A percentile compares a stretch with the other conserved stretches of the same genome.
Conservation (phyloP, 179 eudicot genomes). For the Gypsophila paniculata region DNA sequence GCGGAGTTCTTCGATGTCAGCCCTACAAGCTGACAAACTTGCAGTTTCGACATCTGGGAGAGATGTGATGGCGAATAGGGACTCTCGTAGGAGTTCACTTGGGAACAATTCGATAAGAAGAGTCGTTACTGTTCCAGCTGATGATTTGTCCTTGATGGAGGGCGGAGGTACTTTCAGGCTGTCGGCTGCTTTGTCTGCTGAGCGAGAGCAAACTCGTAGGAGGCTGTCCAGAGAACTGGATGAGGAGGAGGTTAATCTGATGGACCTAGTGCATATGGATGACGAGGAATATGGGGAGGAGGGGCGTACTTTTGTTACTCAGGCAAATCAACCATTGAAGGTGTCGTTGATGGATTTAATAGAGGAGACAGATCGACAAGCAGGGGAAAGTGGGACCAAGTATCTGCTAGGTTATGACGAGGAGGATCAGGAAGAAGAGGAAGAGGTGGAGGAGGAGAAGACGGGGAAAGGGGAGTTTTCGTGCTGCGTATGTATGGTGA, state of each 20-base stretch:
- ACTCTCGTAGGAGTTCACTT: slow-evolving; percentile 24
- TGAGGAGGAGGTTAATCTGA: slow-evolving; percentile 23
- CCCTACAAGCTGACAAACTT: slow-evolving; percentile 39
- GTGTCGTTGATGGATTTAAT: slow-evolving; percentile 64
- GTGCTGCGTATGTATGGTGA: slow-evolving; percentile 79
- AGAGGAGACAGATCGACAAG: slow-evolving; percentile 49
- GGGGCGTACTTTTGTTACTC: slow-evolving; percentile 11
- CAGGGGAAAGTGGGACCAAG: slow-evolving; percentile 42
- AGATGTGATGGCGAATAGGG: slow-evolving; percentile 18
- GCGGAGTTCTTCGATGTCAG: slow-evolving; percentile 35
- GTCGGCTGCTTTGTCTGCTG: slow-evolving; percentile 35
- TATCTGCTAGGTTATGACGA: slow-evolving; percentile 38
- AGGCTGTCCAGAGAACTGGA: slow-evolving; percentile 25
- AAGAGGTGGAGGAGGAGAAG: slow-evolving; percentile 31
- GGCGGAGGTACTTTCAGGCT: slow-evolving; percentile 41
- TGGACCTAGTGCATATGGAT: slow-evolving; percentile 4
- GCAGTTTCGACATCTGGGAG: slow-evolving; percentile 17
- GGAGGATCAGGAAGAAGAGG: slow-evolving; percentile 41
- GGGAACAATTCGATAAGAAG: slow-evolving; percentile 28
- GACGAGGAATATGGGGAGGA: slow-evolving; percentile 27
- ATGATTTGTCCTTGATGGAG: slow-evolving; percentile 30
- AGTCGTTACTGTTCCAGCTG: slow-evolving; percentile 28
- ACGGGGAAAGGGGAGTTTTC: slow-evolving; percentile 31
- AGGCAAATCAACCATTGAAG: slow-evolving; percentile 27
- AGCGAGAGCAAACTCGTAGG: slow-evolving; percentile 38